Base-by-base conservation (phyloP, 1,284 basidiomycete genomes). In the Volvariella surrecta region DNA sequence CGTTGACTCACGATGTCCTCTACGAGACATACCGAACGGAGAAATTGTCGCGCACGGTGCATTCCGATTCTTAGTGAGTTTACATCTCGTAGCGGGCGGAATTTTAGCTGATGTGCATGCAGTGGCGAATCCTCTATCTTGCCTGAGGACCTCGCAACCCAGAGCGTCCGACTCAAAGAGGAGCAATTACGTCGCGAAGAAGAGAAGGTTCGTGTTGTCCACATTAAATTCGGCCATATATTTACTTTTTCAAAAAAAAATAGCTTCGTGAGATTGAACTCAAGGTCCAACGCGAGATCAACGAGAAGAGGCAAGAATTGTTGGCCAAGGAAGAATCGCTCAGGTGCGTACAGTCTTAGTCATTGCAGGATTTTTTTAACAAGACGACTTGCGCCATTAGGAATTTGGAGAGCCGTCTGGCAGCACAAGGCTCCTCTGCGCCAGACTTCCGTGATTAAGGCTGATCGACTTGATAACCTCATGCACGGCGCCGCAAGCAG, bases 21-120 rank as follows among this genome's bases (percentile, higher is more conserved):
- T 89, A 89, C 57, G 94, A 98, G 66, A 95, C 94, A 43, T 96
- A 96, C 66, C 91, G 96, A 76, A 97, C 94, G 16, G 95, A 99
- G 78, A 98, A 97, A 61, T 75, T 99, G 18, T 97, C 93, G 16
- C 79, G 91, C 57, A 93, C 88, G 8, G 92, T 97, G 40, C 82
- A 92, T 55, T 60, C 84, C n/a, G 89, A 89, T 54, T 73, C 83
- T 22, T 75, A 82, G 89, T 89, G 64, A 49, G 32, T 35, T 44
- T 37, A 20, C 39, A 24, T 37, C 39, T 30, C 34, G 6, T 18
- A 45, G 19, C 31, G 11, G 24, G 24, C 24, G 6, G 24, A 6
- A 48, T 41, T 54, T 32, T 42, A 35, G 42, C 54, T 51, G 43
- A 51, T n/a, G 32, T 40, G 3, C 45, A 45, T 39, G n/a, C 58